A percentile compares a stretch with the other conserved stretches of the same genome.
phyloP scores from a whole-genome alignment of 2,329 filamentous ascomycete genomes.

The Macrophomina pseudophaseolina region DNA sequence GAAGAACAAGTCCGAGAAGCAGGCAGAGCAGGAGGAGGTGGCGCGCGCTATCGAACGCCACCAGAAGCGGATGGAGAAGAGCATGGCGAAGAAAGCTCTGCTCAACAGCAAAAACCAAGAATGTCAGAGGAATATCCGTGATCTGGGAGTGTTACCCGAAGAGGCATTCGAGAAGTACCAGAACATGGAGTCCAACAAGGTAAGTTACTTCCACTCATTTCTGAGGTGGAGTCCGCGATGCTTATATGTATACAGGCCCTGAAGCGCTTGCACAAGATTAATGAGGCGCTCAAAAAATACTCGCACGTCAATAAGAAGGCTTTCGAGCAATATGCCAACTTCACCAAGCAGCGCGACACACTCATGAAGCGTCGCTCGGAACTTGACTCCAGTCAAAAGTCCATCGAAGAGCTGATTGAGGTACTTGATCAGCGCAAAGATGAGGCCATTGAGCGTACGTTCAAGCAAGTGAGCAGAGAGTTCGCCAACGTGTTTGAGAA shows the following conservation, averaged over 20 bases:
- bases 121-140: constrained; percentile 85
- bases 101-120: constrained; percentile 78
- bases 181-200: constrained; percentile 74
- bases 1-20: constrained; percentile 65
- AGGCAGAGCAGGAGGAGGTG: constrained; percentile 76
- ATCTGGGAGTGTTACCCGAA: constrained; percentile 89
- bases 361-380: constrained; percentile 84
- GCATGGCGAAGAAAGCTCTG: constrained; percentile 83
- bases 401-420: constrained; percentile 90
- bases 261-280: constrained; percentile 83
- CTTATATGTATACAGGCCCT: constrained; percentile 41
- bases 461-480: constrained; percentile 95
- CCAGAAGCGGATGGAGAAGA: constrained; percentile 90
- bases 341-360: constrained; percentile 88
- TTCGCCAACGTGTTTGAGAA: constrained; percentile 94
- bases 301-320: constrained; percentile 99
- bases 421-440: constrained; percentile 95
- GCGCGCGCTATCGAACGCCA: constrained; percentile 80
- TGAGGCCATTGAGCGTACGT: constrained; percentile 96
- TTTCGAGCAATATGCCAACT: constrained; percentile 98
- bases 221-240: constrained; percentile 29
- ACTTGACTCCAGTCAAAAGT: constrained; percentile 81
- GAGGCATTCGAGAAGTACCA: constrained; percentile 93
- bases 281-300: constrained; percentile 93
- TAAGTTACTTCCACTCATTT: constrained; percentile 37